phyloP scores from a whole-genome alignment of 345 rosid genomes.

The Litchi chinensis region DNA sequence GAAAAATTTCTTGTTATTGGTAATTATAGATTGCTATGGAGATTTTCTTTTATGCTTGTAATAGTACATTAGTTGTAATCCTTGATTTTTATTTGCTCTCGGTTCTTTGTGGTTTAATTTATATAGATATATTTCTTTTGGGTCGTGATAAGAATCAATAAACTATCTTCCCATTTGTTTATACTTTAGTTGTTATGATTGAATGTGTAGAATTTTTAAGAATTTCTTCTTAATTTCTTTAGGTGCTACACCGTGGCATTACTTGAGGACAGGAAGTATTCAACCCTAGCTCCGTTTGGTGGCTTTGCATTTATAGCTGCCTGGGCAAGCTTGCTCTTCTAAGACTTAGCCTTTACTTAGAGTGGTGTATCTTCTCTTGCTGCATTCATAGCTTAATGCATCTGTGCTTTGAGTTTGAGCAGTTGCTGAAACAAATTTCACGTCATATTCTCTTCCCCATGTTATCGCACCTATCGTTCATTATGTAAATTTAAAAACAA shows the following conservation, averaged over 20 bases:
- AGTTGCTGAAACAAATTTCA: background rate
- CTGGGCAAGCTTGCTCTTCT: constrained; percentile 87
- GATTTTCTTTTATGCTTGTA: no score
- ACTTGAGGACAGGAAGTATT: constrained; percentile 78
- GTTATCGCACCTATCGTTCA: background rate
- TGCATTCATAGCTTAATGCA: constrained; percentile 7
- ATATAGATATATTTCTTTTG: no score
- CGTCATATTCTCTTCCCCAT: background rate
- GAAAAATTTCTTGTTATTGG: no score
- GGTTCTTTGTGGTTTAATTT: no score
- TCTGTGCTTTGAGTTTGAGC: background rate
- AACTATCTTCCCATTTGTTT: background rate
- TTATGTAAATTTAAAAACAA: background rate
- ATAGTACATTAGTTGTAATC: no score
- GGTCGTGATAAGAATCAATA: no score
- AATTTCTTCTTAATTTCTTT: constrained; percentile 12
- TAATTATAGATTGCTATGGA: no score
- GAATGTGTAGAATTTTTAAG: background rate
- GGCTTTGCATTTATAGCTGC: constrained; percentile 85
- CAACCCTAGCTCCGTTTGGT: constrained; percentile 84
- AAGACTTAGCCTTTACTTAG: constrained; percentile 17
- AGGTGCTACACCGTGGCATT: constrained; percentile 90
- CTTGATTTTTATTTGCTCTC: no score
- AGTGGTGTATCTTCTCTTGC: background rate
- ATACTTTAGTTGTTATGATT: background rate